Base-by-base conservation (phyloP, 352 stramenopile species). In the Phytopythium ostracodes region DNA sequence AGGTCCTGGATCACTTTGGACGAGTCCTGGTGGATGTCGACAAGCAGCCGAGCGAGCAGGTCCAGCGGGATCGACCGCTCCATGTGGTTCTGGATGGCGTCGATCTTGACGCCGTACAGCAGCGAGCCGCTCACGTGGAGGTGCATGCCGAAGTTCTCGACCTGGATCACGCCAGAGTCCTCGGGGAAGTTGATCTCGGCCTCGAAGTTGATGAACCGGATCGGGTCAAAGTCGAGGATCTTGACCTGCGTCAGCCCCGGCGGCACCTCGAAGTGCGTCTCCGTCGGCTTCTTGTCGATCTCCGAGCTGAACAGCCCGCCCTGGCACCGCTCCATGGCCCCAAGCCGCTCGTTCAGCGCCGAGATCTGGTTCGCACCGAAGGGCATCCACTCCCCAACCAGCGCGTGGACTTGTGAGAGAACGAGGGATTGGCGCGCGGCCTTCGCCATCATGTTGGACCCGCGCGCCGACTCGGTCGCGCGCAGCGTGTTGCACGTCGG, bases 161-260 rank as follows among this genome's bases (percentile, higher is more conserved):
- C 89, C 70, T 98, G 94, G 10, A 97, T 88, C 38, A 98, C 91
- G 33, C 93, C 93, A 35, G 88, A 84, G 50, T 97, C 88, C 74
- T 97, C 91, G 14, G 92, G 84, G 64, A 97, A 98, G 43, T 98
- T 84, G 63, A 98, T 98, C 62, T 98, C 94, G 9, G 95, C 96
- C 71, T 99, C 96, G 71, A 98, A 98, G 71, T 98, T 99, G 52
- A 98, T 98, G 70, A 98, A 96, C 35, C 98, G 96, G 17, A 96
- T 96, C n/a, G 96, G 87, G 33, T 96, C 96, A 64, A 98, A 98
- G 69, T 99, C 96, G 7, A 98, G 73, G 59, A 98, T 97, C 43
- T 96, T 87, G 7, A 99, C 91, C 47, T 85, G 81, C 1, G 93
- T 98, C 12, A 98, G 79, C 22, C 96, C 94, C 14, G 92, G 91